Evolutionary conservation across 1,284 basidiomycete species (phyloP), one percentile per base, ranked within the genome.

Genomic region (Fomitiporia mediterranea): DNA sequence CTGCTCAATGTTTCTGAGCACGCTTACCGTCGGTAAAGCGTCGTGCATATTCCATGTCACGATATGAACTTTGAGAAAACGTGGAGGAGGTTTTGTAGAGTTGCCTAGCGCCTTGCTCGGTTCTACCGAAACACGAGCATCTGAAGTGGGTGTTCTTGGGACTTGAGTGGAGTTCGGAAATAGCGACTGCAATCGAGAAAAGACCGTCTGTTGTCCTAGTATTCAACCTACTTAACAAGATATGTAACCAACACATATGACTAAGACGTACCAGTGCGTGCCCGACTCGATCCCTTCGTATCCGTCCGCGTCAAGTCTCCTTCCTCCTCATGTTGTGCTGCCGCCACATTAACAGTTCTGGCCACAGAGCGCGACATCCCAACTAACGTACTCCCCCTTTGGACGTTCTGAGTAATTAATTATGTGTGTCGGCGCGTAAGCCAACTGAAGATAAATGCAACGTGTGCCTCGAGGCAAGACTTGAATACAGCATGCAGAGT

Each of bases 31-130:
- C 30, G 86, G 86, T 4, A 89, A 65, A 0, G 82, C 82, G 63
- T 89, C 84, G 62, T 89, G 84, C 87, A 89, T 90, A 64, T 89
- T 90, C 88, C 88, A 82, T 32, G 79, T 76, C 28, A 81, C 51
- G 51, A 81, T 75, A 27, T 77, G 68, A 11, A 80, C 67, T 62
- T 81, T 81, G 17, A 81, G 67, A 62, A 71, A 74, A 57, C 71
- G 71, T 8, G 72, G 72, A 1, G 67, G 63, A 25, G 66, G 66
- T 13, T 57, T 68, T 7, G 66, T 61, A 21, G 66, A 30, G 6
- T 40, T 17, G 8, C 17, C 40, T 30, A 19, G 3, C 7, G n/a
- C 25, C 5, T n/a, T 8, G 19, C 15, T 4, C 2, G 28, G 32
- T 4, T 50, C 37, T 23, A 11, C 21, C 13, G 23, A 30, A 21